These are phyloP conservation scores for Phaseolus lunatus DNA, from an alignment of 306 rosid species.

Conservation along the genomic window DNA sequence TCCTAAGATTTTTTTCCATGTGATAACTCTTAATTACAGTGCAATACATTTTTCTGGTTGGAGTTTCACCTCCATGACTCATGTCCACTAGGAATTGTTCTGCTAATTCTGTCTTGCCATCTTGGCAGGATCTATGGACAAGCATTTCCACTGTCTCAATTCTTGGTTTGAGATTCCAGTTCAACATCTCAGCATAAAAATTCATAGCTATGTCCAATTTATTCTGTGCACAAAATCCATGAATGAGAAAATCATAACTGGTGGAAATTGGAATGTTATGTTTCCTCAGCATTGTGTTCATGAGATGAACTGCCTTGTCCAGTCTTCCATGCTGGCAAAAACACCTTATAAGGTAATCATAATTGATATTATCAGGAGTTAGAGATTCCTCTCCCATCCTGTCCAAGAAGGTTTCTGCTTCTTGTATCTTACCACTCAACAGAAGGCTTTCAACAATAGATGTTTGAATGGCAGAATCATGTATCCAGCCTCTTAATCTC, in stretches of 20 bases:
- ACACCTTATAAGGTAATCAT: constrained; percentile 66
- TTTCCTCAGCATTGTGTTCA: constrained; percentile 79
- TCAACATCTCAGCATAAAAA: constrained; percentile 76
- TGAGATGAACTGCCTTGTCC: constrained; percentile 67
- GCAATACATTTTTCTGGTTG: constrained; percentile 67
- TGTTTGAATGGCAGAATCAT: constrained; percentile 70
- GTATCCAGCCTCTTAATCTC: constrained; percentile 75
- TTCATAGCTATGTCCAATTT: constrained; percentile 62
- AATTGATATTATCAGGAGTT: constrained; percentile 68
- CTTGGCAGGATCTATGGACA: constrained; percentile 59
- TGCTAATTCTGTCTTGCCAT: constrained; percentile 70
- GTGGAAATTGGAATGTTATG: constrained; percentile 61
- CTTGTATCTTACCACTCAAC: constrained; percentile 62
- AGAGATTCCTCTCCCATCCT: constrained; percentile 66
- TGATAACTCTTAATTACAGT: constrained; percentile 63
- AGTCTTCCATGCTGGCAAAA: constrained; percentile 71
- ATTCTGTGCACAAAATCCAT: constrained; percentile 60
- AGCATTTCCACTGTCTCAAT: constrained; percentile 60
- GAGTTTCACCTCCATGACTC: constrained; percentile 64
- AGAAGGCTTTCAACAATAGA: constrained; percentile 67
- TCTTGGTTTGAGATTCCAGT: constrained; percentile 63
- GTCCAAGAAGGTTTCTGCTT: constrained; percentile 73
- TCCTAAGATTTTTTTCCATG: constrained; percentile 62
- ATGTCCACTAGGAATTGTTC: constrained; percentile 64
- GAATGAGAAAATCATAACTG: constrained; percentile 73